phyloP scores from a whole-genome alignment of 768 basidiomycete genomes.

The Auricularia auricula-judae region DNA sequence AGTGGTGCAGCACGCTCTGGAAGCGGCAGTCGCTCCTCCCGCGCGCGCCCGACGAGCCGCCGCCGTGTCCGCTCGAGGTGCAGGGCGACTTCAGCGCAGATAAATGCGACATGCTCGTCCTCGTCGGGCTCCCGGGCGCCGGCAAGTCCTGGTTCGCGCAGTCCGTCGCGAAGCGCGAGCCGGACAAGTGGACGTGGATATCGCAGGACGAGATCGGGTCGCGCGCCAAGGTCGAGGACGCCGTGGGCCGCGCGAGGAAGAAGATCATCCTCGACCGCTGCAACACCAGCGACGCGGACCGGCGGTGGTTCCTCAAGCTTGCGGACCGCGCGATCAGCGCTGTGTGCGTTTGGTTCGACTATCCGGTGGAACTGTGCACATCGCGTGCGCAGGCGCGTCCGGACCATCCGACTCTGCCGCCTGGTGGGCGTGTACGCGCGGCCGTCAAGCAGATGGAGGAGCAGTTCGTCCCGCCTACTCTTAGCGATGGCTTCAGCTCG shows the following conservation, averaged over 20 bases:
- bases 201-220: constrained; percentile 50
- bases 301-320: constrained; percentile 39
- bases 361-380: constrained; percentile 34
- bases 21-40: constrained; percentile 43
- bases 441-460: constrained; percentile 45
- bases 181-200: constrained; percentile 32
- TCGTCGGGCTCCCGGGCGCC: constrained; percentile 53
- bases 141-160: constrained; percentile 48
- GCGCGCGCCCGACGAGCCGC: constrained; percentile 38
- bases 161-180: constrained; percentile 35
- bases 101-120: constrained; percentile 33
- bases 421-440: constrained; percentile 41
- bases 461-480: constrained; percentile 30
- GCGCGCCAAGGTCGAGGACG: constrained; percentile 36
- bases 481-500: constrained; percentile 36
- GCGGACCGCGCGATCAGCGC: constrained; percentile 35
- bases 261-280: constrained; percentile 45
- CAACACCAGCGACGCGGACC: constrained; percentile 37
- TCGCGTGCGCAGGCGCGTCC: constrained; percentile 44
- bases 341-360: constrained; percentile 47
- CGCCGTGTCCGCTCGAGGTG: constrained; percentile 33
- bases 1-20: constrained; percentile 49
- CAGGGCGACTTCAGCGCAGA: constrained; percentile 24
- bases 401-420: constrained; percentile 49
- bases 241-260: constrained; percentile 30